phyloP scores from a whole-genome alignment of 2,329 filamentous ascomycete genomes.

The Teratosphaeria destructans region DNA sequence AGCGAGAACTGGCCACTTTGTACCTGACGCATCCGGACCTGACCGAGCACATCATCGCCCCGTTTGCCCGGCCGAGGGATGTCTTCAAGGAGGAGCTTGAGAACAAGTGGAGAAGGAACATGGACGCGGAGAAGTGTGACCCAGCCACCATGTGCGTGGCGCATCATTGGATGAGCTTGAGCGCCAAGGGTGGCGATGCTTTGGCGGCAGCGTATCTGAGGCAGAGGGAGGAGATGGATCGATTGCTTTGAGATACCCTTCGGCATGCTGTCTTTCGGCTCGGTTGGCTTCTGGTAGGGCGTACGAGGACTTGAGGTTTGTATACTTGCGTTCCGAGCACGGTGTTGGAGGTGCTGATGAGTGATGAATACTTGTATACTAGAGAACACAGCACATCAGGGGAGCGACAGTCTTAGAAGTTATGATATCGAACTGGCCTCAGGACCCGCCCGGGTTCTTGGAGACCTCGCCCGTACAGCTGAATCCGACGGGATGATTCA shows the following conservation, averaged over 20 bases:
- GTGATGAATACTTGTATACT: neutral
- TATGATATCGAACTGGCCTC: neutral
- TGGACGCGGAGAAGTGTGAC: constrained; percentile 59
- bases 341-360: neutral
- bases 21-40: constrained; percentile 88
- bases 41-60: constrained; percentile 66
- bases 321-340: neutral
- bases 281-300: neutral
- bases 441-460: neutral
- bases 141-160: constrained; percentile 86
- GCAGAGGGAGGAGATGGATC: constrained; percentile 56
- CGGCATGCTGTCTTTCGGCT: neutral
- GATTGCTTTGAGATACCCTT: constrained; percentile 11
- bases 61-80: constrained; percentile 72
- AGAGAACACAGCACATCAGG: neutral
- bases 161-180: constrained; percentile 94
- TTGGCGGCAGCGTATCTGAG: constrained; percentile 72
- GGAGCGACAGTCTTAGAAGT: neutral
- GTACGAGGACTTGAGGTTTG: neutral
- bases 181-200: constrained; percentile 74
- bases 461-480: neutral
- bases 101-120: constrained; percentile 48
- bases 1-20: constrained; percentile 85
- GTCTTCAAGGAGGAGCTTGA: constrained; percentile 86
- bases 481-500: neutral